Percentiles rank a stretch among this genome's conserved stretches.
phyloP scores from a whole-genome alignment of 306 rosid species.

The Pyrus bretschneideri region DNA sequence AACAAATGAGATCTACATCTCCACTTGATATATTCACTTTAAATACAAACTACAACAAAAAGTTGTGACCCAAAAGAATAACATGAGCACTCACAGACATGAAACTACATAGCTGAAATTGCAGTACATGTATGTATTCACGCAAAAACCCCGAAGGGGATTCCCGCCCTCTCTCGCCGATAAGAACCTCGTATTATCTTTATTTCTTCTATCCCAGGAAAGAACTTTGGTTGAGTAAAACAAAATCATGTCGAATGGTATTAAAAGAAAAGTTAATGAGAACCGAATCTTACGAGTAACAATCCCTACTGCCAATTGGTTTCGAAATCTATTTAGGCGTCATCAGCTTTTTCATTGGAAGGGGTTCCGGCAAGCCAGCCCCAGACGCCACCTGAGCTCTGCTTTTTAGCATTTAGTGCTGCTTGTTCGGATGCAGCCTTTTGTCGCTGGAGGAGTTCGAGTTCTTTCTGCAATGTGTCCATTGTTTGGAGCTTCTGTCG shows the following conservation, averaged over 20 bases:
- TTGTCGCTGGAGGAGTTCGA: constrained; percentile 85
- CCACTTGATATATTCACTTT: constrained; percentile 11
- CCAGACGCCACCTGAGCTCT: constrained; percentile 83
- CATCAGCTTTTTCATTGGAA: constrained; percentile 24
- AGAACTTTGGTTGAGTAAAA: constrained; percentile 23
- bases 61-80: constrained; percentile 30
- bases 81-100: constrained; percentile 21
- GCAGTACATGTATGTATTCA: constrained; percentile 33
- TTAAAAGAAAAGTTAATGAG: constrained; percentile 30
- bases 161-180: constrained; percentile 22
- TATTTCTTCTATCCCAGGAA: constrained; percentile 43
- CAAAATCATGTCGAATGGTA: constrained; percentile 25
- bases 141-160: constrained; percentile 25
- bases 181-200: constrained; percentile 35
- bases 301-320: constrained; percentile 19
- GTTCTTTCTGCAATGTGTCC: constrained; percentile 85
- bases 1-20: constrained; percentile 12
- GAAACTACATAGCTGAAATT: constrained; percentile 36
- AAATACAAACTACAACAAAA: constrained; percentile 38
- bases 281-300: constrained; percentile 37
- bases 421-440: constrained; percentile 88
- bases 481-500: constrained; percentile 86
- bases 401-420: constrained; percentile 56
- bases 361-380: constrained; percentile 93
- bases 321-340: constrained; percentile 31